Conservation (phyloP, 352 stramenopile species). For the Thraustochytrium sp. region DNA sequence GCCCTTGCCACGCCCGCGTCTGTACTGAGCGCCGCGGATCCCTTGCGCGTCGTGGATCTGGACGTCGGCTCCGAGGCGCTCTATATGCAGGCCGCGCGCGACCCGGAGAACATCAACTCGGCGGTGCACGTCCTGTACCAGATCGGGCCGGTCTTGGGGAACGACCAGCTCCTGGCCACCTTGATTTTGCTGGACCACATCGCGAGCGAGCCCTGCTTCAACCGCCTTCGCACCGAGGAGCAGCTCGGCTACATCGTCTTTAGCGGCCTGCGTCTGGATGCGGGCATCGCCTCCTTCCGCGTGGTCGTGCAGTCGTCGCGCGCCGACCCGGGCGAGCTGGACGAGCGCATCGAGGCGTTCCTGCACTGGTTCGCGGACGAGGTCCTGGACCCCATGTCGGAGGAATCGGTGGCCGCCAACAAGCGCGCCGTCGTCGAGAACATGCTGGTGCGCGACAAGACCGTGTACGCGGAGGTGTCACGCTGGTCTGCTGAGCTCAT, state of each 20-base stretch:
- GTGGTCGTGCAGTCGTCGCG: constrained; percentile 70
- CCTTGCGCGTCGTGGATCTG: constrained; percentile 59
- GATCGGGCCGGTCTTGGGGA: constrained; percentile 56
- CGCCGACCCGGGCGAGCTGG: constrained; percentile 58
- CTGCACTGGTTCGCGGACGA: constrained; percentile 42
- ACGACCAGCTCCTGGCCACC: constrained; percentile 53
- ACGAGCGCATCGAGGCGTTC: constrained; percentile 66
- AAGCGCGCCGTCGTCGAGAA: background rate
- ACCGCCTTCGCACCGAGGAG: constrained; percentile 78
- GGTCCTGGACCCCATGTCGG: background rate
- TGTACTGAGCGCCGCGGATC: background rate
- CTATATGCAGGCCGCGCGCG: constrained; percentile 60
- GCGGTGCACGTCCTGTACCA: constrained; percentile 66
- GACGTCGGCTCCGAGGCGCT: constrained; percentile 55
- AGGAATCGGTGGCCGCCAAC: background rate
- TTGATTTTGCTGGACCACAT: constrained; percentile 72
- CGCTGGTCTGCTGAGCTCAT: background rate
- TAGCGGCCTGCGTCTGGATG: constrained; percentile 53
- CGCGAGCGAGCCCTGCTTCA: constrained; percentile 79
- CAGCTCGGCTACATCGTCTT: constrained; percentile 81
- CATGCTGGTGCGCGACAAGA: background rate
- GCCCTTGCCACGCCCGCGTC: no score
- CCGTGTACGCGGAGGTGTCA: background rate
- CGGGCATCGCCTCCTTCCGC: constrained; percentile 64
- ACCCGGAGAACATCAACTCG: constrained; percentile 66